A percentile compares a stretch with the other conserved stretches of the same genome.
Conservation (phyloP, 176 grass and related monocot species). For the Oryza meyeriana region DNA sequence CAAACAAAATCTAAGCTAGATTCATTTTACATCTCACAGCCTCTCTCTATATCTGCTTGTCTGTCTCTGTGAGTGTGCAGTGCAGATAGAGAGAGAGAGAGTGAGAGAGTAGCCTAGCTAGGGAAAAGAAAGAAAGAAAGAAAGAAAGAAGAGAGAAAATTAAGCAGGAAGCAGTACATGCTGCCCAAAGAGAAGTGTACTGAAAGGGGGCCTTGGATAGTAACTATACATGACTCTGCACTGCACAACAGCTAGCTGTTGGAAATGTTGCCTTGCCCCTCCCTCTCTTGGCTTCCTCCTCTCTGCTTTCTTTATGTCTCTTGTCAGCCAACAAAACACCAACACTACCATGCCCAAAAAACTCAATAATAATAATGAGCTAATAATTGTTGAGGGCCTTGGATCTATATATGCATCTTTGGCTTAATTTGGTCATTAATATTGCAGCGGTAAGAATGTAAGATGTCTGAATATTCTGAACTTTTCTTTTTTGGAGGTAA, state of each 20-base stretch:
- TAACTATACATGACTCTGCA: constrained; percentile 62
- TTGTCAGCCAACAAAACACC: constrained; percentile 48
- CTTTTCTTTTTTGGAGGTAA: neutral
- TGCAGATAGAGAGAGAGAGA: neutral
- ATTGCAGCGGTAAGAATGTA: neutral
- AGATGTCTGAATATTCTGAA: neutral
- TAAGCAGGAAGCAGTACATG: constrained; percentile 48
- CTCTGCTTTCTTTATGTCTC: constrained; percentile 43
- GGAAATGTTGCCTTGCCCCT: constrained; percentile 48
- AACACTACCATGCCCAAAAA: neutral
- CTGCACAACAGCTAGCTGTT: constrained; percentile 57
- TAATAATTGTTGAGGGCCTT: constrained; percentile 15
- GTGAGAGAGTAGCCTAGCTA: neutral
- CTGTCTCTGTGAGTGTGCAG: neutral
- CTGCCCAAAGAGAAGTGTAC: constrained; percentile 59
- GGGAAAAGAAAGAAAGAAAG: constrained; percentile 20
- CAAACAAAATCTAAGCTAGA: constrained; percentile 91
- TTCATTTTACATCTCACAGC: constrained; percentile 15
- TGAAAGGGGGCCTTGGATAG: constrained; percentile 58
- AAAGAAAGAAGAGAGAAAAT: constrained; percentile 9
- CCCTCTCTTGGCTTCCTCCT: neutral
- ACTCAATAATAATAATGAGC: constrained; percentile 9
- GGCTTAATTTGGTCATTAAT: too few relatives aligned
- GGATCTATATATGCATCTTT: neutral
- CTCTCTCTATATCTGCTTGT: neutral